Evolutionary conservation across 2,329 filamentous ascomycete genomes (phyloP).

Genomic region (Botrytis cinerea): DNA sequence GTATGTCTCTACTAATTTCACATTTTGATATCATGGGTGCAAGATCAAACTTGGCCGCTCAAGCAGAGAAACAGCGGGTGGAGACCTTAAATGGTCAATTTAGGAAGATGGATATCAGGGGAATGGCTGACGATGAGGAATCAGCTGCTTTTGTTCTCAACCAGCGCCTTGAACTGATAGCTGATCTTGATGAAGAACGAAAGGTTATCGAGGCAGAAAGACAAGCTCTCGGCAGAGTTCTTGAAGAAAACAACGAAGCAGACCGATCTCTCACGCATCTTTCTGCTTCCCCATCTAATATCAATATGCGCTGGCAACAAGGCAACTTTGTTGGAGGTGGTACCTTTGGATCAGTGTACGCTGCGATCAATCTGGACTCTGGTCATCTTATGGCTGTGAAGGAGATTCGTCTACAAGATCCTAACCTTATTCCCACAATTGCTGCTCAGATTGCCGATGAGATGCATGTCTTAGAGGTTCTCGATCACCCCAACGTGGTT

Average conservation of each 20-base stretch:
- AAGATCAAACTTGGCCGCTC: conserved; percentile 86
- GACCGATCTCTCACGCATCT: conserved; percentile 93
- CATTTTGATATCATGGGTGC: conserved; percentile 99
- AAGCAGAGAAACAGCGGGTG: conserved; percentile 86
- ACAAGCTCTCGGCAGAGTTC: conserved; percentile 82
- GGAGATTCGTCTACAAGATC: conserved; percentile 95
- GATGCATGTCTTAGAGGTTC: conserved; percentile 92
- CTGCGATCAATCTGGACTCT: conserved; percentile 94
- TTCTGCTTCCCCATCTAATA: conserved; percentile 90
- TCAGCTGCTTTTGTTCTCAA: conserved; percentile 73
- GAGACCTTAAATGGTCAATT: conserved; percentile 78
- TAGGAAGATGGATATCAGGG: conserved; percentile 75
- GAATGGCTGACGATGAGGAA: conserved; percentile 78
- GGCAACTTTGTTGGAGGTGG: conserved; percentile 97
- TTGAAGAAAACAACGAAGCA: conserved; percentile 94
- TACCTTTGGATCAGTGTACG: conserved; percentile 96
- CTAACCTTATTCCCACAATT: conserved; percentile 91
- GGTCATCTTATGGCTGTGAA: conserved; percentile 98
- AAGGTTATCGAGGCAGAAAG: conserved; percentile 81
- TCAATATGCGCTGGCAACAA: conserved; percentile 96
- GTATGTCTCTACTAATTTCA: conserved; percentile 95
- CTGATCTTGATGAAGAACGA: conserved; percentile 74
- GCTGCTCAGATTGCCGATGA: conserved; percentile 94
- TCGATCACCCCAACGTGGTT: conserved; percentile 97
- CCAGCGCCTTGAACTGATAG: conserved; percentile 72